Percentiles rank a stretch among this genome's conserved stretches.
phyloP scores from a whole-genome alignment of 352 stramenopile genomes.

The Phytophthora meadii region DNA sequence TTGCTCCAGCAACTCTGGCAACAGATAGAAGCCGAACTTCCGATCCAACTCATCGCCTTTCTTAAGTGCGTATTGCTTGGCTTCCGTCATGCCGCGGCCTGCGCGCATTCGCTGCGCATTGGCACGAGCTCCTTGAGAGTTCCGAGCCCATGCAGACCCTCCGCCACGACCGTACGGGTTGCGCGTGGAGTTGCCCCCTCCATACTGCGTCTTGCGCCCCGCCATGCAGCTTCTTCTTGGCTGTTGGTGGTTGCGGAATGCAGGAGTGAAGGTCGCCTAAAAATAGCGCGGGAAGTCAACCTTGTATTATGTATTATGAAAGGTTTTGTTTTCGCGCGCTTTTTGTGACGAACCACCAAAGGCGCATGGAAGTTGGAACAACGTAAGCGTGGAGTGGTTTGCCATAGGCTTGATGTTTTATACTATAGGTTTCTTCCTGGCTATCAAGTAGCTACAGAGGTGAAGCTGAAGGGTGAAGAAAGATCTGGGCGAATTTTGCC shows the following conservation, averaged over 20 bases:
- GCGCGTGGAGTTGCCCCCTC: constrained; percentile 22
- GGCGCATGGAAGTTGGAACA: too few relatives aligned
- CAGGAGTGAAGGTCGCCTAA: constrained; percentile 21
- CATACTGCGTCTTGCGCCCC: constrained; percentile 26
- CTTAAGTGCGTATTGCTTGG: constrained; percentile 61
- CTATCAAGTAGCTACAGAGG: background rate
- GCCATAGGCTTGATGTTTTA: background rate
- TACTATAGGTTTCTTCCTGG: constrained; percentile 1
- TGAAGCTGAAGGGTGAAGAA: background rate
- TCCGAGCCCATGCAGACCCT: constrained; percentile 71
- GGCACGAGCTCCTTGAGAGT: constrained; percentile 73
- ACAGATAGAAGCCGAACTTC: constrained; percentile 72
- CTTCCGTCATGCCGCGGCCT: constrained; percentile 63
- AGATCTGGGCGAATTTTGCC: background rate
- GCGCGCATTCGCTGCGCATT: constrained; percentile 50
- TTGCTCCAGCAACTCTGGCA: constrained; percentile 65
- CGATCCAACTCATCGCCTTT: constrained; percentile 76
- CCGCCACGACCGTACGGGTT: constrained; percentile 54
- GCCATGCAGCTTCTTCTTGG: constrained; percentile 16
- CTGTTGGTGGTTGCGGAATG: constrained; percentile 14
- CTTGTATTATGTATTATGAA: background rate
- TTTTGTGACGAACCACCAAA: background rate
- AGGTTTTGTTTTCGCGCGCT: background rate
- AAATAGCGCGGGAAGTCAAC: constrained; percentile 20
- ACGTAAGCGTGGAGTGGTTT: background rate